Evolutionary conservation across 441 rosid species (phyloP), one percentile per base, ranked within the genome.

Genomic region (Erodium moschatum): DNA sequence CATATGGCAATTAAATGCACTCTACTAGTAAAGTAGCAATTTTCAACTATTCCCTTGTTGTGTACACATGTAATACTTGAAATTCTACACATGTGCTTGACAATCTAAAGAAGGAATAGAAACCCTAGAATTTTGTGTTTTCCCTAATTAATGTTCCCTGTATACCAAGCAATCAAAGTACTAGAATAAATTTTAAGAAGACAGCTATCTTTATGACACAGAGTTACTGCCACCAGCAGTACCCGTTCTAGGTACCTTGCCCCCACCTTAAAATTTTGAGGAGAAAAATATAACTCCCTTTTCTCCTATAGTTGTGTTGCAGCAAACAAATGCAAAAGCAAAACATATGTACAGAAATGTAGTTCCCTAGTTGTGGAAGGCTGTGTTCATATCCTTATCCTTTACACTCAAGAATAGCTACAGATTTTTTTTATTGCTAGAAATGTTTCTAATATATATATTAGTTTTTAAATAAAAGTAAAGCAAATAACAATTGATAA

Each of bases 131-230:
- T 21, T 24, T 61, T 61, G 65, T 61, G 65, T 27, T 61, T 61
- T 24, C 31, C 13, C 31, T 5, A 61, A 61, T 61, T 61, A 61
- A 61, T 61, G 65, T 61, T 33, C 65, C 65, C 65, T 61, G 65
- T 61, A 24, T 24, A 61, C 65, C 65, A 61, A 29, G 65, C n/a
- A 61, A 61, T 27, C 65, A 11, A 21, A 61, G 33, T 24, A 61
- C 64, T 21, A 21, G 64, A 60, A 60, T 20, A 9, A 38, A 38
- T 38, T 38, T 60, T 10, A 21, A 11, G 21, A 24, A 7, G 6
- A n/a, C 65, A 61, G 65, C 15, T 27, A 24, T 61, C 33, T 21
- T 21, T 61, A 61, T 48, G 56, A 48, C 7, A 5, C 56, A 48
- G 56, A 48, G 56, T 16, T 48, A 48, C 56, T 48, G 56, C 56